These are phyloP conservation scores for Aegilops sharonensis DNA, from an alignment of 176 grass and related monocot species.

Conservation along the genomic window DNA sequence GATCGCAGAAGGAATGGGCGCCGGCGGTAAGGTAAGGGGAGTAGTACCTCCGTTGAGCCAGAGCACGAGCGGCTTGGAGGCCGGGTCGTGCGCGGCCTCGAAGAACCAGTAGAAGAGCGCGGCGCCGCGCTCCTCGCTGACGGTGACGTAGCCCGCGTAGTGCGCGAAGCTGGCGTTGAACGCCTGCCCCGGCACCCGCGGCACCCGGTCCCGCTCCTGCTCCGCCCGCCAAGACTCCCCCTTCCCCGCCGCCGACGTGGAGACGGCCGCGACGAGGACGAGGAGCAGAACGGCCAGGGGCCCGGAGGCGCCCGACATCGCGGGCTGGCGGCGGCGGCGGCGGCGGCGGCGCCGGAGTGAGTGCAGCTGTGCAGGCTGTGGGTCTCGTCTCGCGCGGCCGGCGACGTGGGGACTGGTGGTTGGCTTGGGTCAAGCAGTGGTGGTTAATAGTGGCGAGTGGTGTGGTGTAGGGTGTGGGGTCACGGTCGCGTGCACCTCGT, in stretches of 20 bases:
- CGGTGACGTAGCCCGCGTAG: constrained; percentile 85
- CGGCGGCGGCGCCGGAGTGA: background rate
- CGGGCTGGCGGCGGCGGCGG: background rate
- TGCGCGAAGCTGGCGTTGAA: constrained; percentile 87
- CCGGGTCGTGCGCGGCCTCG: constrained; percentile 68
- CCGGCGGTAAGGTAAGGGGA: too few species aligned
- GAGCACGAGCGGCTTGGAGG: constrained; percentile 80
- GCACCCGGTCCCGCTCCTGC: constrained; percentile 66
- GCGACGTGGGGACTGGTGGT: background rate
- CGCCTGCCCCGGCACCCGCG: constrained; percentile 56
- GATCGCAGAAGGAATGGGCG: background rate
- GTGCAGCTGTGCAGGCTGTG: background rate
- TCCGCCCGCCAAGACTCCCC: constrained; percentile 17
- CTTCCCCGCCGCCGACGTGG: background rate
- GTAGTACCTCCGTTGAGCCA: constrained; percentile 85
- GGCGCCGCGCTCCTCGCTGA: constrained; percentile 60
- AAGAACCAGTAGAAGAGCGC: constrained; percentile 99
- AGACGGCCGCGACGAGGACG: background rate
- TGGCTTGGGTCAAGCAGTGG: background rate
- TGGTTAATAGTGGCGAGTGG: background rate
- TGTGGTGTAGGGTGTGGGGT: background rate
- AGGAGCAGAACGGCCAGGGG: background rate
- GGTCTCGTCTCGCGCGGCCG: background rate
- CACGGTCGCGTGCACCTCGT: background rate
- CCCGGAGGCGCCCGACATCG: constrained; percentile 4